Base-by-base conservation (phyloP, 2,329 filamentous ascomycete genomes). In the Beauveria pseudobassiana region DNA sequence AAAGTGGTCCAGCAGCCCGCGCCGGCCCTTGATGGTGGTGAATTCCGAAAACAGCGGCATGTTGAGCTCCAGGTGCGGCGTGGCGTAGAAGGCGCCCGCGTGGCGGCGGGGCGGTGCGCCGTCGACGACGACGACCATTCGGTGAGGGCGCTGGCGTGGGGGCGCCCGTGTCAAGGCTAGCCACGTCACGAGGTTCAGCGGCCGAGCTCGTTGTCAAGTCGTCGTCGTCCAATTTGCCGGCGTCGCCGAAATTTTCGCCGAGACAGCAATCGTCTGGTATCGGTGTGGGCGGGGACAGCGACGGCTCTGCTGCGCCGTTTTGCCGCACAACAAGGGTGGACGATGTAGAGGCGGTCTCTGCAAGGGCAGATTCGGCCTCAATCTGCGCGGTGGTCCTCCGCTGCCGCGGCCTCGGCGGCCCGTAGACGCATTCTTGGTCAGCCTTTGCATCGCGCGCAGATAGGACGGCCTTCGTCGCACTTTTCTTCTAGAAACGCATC, bases 1-100 rank as follows among this genome's bases (percentile, higher is more conserved):
- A 66, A 87, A 87, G 71, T 87, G 83, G 64, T 84, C 82, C 14
- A 87, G 76, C 26, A 87, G 73, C 2, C 77, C 78, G 10, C 85
- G 79, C 5, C 83, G 78, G 65, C 83, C 82, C 28, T 76, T 77
- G 16, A 76, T 78, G 12, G 78, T 75, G 2, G 82, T 81, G 67
- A 86, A 86, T 62, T 87, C 84, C 52, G 77, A 76, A 66, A 85
- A 87, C 1, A 74, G 73, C 1, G 83, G 83, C 9, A 77, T 68
- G 62, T 73, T 74, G 63, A 86, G 83, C 45, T 84, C 82, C 10
- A 83, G 71, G 5, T 78, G 72, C 2, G 59, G 59, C 34, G 59
- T 61, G 67, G 69, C 56, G 69, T 69, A 58, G 63, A 65, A 24
- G 66, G 65, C 42, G 64, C 67, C 34, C 2, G 59, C 52, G 43